These are phyloP conservation scores for Metschnikowia kunwiensis DNA, from an alignment of 805 yeast genomes.

Conservation along the genomic window DNA sequence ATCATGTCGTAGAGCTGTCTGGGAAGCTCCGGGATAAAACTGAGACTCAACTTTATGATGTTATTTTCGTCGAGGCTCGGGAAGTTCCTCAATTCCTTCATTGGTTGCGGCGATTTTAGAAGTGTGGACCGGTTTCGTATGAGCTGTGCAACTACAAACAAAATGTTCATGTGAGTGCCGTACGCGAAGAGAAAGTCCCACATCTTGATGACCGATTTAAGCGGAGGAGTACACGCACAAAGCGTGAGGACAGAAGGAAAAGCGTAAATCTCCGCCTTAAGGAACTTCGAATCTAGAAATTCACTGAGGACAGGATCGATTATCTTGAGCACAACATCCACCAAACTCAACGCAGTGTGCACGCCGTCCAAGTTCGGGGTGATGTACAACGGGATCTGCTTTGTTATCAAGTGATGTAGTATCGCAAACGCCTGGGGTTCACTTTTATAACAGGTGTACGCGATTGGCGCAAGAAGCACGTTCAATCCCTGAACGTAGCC, in stretches of 20 bases:
- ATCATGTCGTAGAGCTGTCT: slow-evolving; percentile 59
- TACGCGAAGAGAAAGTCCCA: slow-evolving; percentile 94
- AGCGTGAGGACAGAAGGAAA: slow-evolving; percentile 79
- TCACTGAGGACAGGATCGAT: slow-evolving; percentile 71
- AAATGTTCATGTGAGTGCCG: slow-evolving; percentile 83
- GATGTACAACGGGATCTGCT: slow-evolving; percentile 73
- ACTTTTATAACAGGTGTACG: slow-evolving; percentile 62
- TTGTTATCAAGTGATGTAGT: slow-evolving; percentile 57
- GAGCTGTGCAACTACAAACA: slow-evolving; percentile 80
- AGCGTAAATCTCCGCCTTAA: slow-evolving; percentile 84
- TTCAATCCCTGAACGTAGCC: slow-evolving; percentile 92
- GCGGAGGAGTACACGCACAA: slow-evolving; percentile 85
- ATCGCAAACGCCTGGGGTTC: slow-evolving; percentile 85
- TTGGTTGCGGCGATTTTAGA: slow-evolving; percentile 63
- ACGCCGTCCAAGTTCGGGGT: slow-evolving; percentile 78
- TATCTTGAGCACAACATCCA: slow-evolving; percentile 68
- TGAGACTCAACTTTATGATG: slow-evolving; percentile 72
- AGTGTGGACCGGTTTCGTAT: slow-evolving; percentile 63
- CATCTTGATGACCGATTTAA: slow-evolving; percentile 65
- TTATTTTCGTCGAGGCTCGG: slow-evolving; percentile 71
- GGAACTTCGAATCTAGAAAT: slow-evolving; percentile 56
- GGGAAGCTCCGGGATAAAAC: slow-evolving; percentile 75
- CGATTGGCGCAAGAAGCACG: slow-evolving; percentile 78
- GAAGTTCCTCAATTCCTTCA: slow-evolving; percentile 68
- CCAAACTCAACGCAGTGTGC: slow-evolving; percentile 67